Evolutionary conservation across 1,139 yeast genomes (phyloP), one percentile per base, ranked within the genome.

Genomic region (Groenewaldozyma sp.): DNA sequence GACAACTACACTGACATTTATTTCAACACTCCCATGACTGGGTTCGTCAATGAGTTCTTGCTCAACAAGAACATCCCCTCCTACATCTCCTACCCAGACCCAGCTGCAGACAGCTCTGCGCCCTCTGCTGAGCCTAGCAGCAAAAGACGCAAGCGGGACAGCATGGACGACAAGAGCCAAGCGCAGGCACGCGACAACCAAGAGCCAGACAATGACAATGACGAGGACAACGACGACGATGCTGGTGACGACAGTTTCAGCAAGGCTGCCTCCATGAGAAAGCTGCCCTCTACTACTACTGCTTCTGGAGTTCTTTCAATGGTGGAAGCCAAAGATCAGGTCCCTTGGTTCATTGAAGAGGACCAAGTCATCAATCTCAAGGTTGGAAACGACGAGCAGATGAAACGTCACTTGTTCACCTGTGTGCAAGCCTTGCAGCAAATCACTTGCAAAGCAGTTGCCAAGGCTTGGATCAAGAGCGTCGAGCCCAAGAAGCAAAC

Each of bases 401-500:
- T 45, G 14, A 34, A 16, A 7, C 9, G 21, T 7, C 38, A 24
- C 35, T 14, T 37, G 10, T 14, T 14, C 28, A 27, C 32, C 3
- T 41, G 48, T 14, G 43, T 47, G 27, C 31, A 27, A n/a, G 31
- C 60, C 28, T 51, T 74, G 28, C 73, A 71, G 48, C 91, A 81
- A 52, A 52, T 65, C 1, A 65, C 71, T 1, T 82, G 91, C 54
- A 79, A 79, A 48, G 53, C 64, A 3, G 58, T 82, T 11, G 80
- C 83, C 10, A 81, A 80, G 54, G 64, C 69, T 13, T 81, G 88
- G 87, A 78, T 82, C 38, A 73, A 70, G 49, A 60, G 64, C 1
- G 64, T 79, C 7, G 86, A 79, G 50, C 91, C 91, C 2, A 67
- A 62, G 44, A 82, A 82, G 50, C 87, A 81, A 57, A 69, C 81